Percentiles rank a stretch among this genome's conserved stretches.
Evolutionary conservation across 768 basidiomycete species (phyloP).

Genomic region (Lactarius quietus): DNA sequence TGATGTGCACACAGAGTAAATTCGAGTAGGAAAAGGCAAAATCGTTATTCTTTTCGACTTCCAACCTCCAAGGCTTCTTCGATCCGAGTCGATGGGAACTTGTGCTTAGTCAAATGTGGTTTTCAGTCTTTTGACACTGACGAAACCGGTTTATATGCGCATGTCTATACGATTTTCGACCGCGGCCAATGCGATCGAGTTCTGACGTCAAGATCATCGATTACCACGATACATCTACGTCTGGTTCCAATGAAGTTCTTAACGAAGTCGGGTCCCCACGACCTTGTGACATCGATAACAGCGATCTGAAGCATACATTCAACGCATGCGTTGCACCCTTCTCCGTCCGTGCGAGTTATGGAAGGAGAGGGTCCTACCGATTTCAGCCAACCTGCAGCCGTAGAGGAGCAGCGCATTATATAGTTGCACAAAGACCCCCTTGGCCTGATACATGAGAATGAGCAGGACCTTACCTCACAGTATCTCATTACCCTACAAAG

Average conservation of each 20-base stretch:
- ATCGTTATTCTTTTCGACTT: no score
- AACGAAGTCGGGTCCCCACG: not conserved
- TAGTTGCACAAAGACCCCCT: conserved; percentile 83
- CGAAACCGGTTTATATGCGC: no score
- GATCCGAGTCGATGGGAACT: no score
- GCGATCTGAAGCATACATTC: not conserved
- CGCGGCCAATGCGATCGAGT: not conserved
- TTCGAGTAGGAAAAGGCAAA: no score
- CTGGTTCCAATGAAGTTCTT: not conserved
- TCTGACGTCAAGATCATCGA: conserved; percentile 4
- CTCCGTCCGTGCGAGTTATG: conserved; percentile 31
- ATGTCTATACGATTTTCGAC: no score
- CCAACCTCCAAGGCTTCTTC: no score
- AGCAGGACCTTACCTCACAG: no score
- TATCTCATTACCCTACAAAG: conserved; percentile 47
- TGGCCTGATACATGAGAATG: no score
- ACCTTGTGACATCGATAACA: not conserved
- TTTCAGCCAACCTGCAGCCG: conserved; percentile 86
- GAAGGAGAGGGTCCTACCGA: conserved; percentile 38
- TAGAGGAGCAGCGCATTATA: conserved; percentile 62
- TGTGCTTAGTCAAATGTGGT: no score
- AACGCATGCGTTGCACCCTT: no score
- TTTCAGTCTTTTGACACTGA: no score
- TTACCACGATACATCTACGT: conserved; percentile 10
- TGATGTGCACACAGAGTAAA: no score